Evolutionary conservation across 2,329 filamentous ascomycete genomes (phyloP), one percentile per base, ranked within the genome.

Genomic region (Pseudocercospora cruenta): DNA sequence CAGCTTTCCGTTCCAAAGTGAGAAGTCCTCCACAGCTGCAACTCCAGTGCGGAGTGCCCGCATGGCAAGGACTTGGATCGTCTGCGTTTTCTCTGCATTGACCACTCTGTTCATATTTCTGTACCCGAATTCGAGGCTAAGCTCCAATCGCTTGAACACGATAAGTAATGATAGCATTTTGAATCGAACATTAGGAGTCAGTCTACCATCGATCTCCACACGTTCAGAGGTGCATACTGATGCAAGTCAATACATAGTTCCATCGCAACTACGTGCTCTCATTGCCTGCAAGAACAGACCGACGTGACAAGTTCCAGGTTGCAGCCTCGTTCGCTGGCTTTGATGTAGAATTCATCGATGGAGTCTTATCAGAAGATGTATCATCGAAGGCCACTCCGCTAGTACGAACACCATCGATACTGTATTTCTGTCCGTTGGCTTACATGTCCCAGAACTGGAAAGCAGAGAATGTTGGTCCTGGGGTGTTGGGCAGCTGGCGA

Each of bases 401-500:
- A 4, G 47, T 33, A 33, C 58, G 39, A 22, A 5, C 33, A 36
- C 9, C 10, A 3, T 14, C 33, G 12, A 36, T 36, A 1, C 3
- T 3, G 33, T 10, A 12, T 8, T 36, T 14, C 3, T 36, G 9
- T 36, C 10, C 33, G 14, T 14, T 8, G 14, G 33, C 33, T 36
- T 14, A 36, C 33, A 14, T 36, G 2, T 14, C 8, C 33, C 33
- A 36, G 33, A 36, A 36, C 4, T 36, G 33, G 22, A 45, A 43
- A 43, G 57, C 45, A 28, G 14, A 24, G 12, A 26, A 22, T n/a
- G 19, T n/a, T 19, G 24, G 53, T 24, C 16, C 28, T n/a, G 24
- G 28, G 31, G 16, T n/a, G 16, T 55, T 59, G 31, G 58, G 58
- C 21, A 49, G 39, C 24, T 60, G 58, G 58, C 58, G 58, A 12